Evolutionary conservation across 2,329 filamentous ascomycete species (phyloP).

Genomic region (Chaetomiaceae sp.): DNA sequence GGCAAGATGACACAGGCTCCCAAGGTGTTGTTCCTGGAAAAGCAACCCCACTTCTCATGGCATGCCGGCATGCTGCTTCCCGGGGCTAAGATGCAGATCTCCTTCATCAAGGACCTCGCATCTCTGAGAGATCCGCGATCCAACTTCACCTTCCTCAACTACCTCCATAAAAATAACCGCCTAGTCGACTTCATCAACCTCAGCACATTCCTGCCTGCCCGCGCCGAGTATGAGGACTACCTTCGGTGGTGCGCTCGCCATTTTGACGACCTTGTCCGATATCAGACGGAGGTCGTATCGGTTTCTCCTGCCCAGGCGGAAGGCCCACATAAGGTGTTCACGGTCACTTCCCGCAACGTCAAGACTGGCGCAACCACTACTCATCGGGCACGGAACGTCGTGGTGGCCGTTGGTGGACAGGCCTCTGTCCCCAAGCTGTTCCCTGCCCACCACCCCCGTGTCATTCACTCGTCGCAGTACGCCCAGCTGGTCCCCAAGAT

Average conservation of each 20-base stretch:
- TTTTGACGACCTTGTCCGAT: conserved; percentile 70
- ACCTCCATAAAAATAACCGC: conserved; percentile 75
- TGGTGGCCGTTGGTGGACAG: conserved; percentile 55
- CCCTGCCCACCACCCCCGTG: conserved; percentile 63
- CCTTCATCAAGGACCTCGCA: conserved; percentile 93
- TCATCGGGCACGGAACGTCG: conserved; percentile 60
- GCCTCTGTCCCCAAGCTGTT: conserved; percentile 67
- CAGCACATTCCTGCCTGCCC: conserved; percentile 78
- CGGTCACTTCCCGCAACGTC: conserved; percentile 60
- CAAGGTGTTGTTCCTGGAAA: conserved; percentile 82
- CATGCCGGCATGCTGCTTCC: conserved; percentile 93
- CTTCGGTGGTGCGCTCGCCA: conserved; percentile 84
- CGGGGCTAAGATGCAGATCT: conserved; percentile 95
- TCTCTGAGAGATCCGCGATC: conserved; percentile 83
- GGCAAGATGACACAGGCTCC: conserved; percentile 48
- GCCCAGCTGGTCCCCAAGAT: conserved; percentile 59
- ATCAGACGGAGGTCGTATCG: conserved; percentile 71
- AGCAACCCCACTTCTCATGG: conserved; percentile 80
- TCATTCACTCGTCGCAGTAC: conserved; percentile 89
- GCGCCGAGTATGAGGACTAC: conserved; percentile 92
- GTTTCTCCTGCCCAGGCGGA: conserved; percentile 56
- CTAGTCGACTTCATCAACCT: conserved; percentile 89
- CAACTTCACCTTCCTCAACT: conserved; percentile 93
- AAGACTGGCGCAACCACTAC: conserved; percentile 51
- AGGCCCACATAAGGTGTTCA: conserved; percentile 59